A percentile compares a stretch with the other conserved stretches of the same genome.
Evolutionary conservation across 208 protist species (phyloP).

Genomic region (Phytomonas sp.): DNA sequence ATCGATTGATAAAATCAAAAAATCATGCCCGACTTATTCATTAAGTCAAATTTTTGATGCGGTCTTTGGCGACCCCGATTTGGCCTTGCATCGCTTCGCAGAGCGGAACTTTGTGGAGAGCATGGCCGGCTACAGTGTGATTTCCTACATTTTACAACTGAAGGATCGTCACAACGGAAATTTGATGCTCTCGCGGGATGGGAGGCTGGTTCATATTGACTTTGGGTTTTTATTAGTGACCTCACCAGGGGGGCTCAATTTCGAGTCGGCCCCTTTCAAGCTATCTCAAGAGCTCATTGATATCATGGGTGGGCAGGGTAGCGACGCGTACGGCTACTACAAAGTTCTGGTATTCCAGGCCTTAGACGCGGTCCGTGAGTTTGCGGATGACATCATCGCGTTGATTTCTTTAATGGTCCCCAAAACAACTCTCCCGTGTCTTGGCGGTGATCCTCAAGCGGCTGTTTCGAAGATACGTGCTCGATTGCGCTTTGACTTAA

Average conservation of each 20-base stretch:
- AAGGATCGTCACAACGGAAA: slow-evolving; percentile 96
- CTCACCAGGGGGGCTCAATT: slow-evolving; percentile 93
- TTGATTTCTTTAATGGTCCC: slow-evolving; percentile 83
- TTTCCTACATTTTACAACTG: slow-evolving; percentile 92
- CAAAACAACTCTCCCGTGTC: slow-evolving; percentile 84
- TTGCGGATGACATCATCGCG: slow-evolving; percentile 70
- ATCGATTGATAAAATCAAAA: slow-evolving; percentile 90
- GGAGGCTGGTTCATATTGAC: slow-evolving; percentile 95
- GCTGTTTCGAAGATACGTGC: slow-evolving; percentile 63
- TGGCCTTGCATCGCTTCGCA: slow-evolving; percentile 42
- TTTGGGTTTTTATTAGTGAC: slow-evolving; percentile 96
- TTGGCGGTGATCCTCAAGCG: slow-evolving; percentile 49
- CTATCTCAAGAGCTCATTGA: slow-evolving; percentile 90
- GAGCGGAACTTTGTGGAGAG: slow-evolving; percentile 92
- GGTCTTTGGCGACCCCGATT: slow-evolving; percentile 56
- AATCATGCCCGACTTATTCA: slow-evolving; percentile 45
- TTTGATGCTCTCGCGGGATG: slow-evolving; percentile 88
- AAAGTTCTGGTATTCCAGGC: slow-evolving; percentile 81
- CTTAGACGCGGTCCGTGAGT: slow-evolving; percentile 62
- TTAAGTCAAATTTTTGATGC: slow-evolving; percentile 75
- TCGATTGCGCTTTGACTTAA: slow-evolving; percentile 78
- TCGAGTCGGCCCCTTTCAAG: slow-evolving; percentile 93
- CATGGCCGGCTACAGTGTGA: slow-evolving; percentile 92
- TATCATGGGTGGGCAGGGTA: slow-evolving; percentile 74
- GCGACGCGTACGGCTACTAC: slow-evolving; percentile 85